Evolutionary conservation across 345 rosid species (phyloP).

Genomic region (Trapa bicornis): DNA sequence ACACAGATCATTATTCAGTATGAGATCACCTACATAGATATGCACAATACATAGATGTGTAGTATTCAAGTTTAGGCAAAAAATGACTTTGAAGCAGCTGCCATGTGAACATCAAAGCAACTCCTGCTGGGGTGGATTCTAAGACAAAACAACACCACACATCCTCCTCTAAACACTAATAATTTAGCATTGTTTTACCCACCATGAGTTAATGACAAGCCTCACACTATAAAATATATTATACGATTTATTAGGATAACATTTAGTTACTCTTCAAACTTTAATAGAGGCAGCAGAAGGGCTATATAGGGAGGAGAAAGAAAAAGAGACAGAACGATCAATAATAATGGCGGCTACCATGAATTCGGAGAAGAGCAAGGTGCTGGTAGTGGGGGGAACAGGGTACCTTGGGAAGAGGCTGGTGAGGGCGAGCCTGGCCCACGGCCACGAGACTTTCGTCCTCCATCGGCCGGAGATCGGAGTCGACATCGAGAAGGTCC

Average conservation of each 20-base stretch:
- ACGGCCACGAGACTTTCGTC: conserved; percentile 53
- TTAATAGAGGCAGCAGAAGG: too few relatives aligned
- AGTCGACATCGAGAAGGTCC: conserved; percentile 63
- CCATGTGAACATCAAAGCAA: neutral
- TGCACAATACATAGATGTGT: neutral
- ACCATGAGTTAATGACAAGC: too few relatives aligned
- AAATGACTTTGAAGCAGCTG: neutral
- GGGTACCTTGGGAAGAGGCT: conserved; percentile 75
- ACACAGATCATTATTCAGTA: too few relatives aligned
- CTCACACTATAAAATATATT: too few relatives aligned
- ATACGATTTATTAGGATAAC: too few relatives aligned
- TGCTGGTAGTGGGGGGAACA: conserved; percentile 62
- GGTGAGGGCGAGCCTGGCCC: conserved; percentile 56
- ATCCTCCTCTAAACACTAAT: neutral
- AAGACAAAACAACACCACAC: neutral
- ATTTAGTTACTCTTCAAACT: too few relatives aligned
- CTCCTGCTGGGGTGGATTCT: neutral
- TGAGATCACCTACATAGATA: too few relatives aligned
- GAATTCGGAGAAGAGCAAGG: conserved; percentile 22
- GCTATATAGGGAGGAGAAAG: too few relatives aligned
- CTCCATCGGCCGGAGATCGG: conserved; percentile 55
- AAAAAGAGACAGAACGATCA: too few relatives aligned
- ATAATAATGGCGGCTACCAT: conserved; percentile 6
- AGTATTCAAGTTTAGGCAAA: neutral
- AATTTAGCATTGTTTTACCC: too few relatives aligned